phyloP scores from a whole-genome alignment of 768 basidiomycete genomes.

The Trametes punicea region DNA sequence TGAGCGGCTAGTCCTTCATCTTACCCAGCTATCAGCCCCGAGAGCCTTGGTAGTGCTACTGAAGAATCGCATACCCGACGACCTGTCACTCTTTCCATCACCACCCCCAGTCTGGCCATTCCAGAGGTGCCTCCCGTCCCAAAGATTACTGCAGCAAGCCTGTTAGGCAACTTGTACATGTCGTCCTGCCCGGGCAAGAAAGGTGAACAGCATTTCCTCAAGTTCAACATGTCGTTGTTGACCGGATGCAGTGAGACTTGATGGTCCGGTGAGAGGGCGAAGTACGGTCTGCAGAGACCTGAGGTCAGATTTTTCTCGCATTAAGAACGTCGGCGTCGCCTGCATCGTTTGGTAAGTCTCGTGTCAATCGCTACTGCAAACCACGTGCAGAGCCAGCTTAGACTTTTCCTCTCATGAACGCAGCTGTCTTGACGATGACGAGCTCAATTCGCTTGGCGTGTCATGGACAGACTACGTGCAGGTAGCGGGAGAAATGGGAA shows the following conservation, averaged over 20 bases:
- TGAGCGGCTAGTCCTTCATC: no score
- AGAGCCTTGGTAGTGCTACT: neutral
- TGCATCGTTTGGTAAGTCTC: slow-evolving; percentile 75
- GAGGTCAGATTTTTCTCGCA: slow-evolving; percentile 68
- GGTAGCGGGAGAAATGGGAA: slow-evolving; percentile 56
- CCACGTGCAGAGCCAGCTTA: neutral
- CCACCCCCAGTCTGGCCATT: neutral
- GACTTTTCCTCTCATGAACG: neutral
- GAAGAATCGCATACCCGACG: neutral
- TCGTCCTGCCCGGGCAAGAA: slow-evolving; percentile 97
- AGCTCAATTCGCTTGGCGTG: slow-evolving; percentile 82
- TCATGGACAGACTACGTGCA: slow-evolving; percentile 77
- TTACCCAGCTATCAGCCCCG: neutral
- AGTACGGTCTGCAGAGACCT: slow-evolving; percentile 82
- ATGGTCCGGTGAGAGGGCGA: slow-evolving; percentile 75
- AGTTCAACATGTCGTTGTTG: neutral
- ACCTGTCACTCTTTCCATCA: neutral
- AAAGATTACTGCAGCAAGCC: neutral
- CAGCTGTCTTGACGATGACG: slow-evolving; percentile 83
- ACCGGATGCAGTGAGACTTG: slow-evolving; percentile 53
- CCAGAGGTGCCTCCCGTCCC: slow-evolving; percentile 9
- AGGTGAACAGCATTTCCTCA: slow-evolving; percentile 38
- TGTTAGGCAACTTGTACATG: slow-evolving; percentile 81
- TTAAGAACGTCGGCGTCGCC: slow-evolving; percentile 68
- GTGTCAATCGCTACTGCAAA: neutral